Base-by-base conservation (phyloP, 2,329 filamentous ascomycete species). In the Colletotrichum neosansevieriae region DNA sequence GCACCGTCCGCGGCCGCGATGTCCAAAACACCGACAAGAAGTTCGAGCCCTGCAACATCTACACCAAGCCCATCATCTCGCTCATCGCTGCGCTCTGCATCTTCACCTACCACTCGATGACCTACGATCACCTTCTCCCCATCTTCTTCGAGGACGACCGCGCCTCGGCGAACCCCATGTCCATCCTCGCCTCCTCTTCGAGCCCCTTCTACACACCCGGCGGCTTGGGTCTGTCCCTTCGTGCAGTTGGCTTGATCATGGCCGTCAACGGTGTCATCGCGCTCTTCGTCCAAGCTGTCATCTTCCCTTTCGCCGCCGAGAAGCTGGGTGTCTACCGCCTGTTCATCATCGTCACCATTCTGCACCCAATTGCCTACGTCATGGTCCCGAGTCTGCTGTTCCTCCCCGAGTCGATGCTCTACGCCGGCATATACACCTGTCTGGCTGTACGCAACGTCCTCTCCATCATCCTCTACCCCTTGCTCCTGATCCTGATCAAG, bases 101-200 rank as follows among this genome's bases (percentile, higher is more conserved):
- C 71, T 97, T 97, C 81, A 96, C 94, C 4, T 97, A 97, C 77
- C 94, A 98, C 80, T 94, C 92, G 42, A 98, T 98, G 94, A 94
- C 92, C 0, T 98, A 93, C 79, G 95, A 98, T 75, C 93, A 97
- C 76, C 86, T 98, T 1, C 85, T 97, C 61, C 94, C 94, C 7
- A 97, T 98, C 68, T 98, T 97, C 80, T 89, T 97, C 58, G 94
- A 98, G 77, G 94, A 97, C 74, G 85, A 89, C 45, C 86, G 87
- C 34, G 81, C 79, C 70, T 76, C 79, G 29, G 76, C 40, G 56
- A 57, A 51, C 42, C 62, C 82, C 51, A 78, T 81, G 47, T 76
- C 81, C 6, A 71, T 79, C 24, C 69, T 78, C 47, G 73, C 72
- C 24, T 72, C 76, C 2, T 66, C 74, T n/a, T 74, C 75, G 47